Evolutionary conservation across 805 yeast species (phyloP).

Genomic region (Candida multigemmis): DNA sequence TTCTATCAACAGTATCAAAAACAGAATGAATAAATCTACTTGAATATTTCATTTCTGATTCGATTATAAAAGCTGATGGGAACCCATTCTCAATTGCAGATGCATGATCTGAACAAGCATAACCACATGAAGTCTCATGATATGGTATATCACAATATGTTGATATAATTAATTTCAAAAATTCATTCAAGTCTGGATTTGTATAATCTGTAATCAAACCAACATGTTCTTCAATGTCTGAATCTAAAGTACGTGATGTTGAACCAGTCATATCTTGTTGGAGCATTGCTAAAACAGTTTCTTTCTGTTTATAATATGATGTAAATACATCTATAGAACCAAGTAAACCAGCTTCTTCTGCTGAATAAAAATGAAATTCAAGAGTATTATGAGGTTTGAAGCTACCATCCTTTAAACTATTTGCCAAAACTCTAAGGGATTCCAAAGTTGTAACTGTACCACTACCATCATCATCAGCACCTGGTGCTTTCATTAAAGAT

Average conservation of each 20-base stretch:
- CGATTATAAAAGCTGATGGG: conserved; percentile 79
- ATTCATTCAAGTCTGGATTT: conserved; percentile 43
- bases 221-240: conserved; percentile 51
- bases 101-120: conserved; percentile 91
- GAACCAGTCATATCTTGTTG: conserved; percentile 96
- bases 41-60: conserved; percentile 55
- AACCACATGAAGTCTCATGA: conserved; percentile 75
- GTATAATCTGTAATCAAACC: conserved; percentile 78
- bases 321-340: conserved; percentile 79
- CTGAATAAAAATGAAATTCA: conserved; percentile 92
- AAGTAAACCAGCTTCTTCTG: conserved; percentile 86
- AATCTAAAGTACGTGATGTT: conserved; percentile 40
- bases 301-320: conserved; percentile 34
- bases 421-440: conserved; percentile 55
- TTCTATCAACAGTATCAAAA: conserved; percentile 71
- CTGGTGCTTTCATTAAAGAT: conserved; percentile 65
- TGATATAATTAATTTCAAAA: conserved; percentile 52
- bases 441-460: conserved; percentile 78
- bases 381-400: conserved; percentile 60
- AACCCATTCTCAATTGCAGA: conserved; percentile 76
- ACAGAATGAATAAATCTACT: conserved; percentile 70
- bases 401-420: conserved; percentile 18
- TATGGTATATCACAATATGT: conserved; percentile 60
- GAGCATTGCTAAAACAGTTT: conserved; percentile 68
- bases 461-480: conserved; percentile 92